Evolutionary conservation across 2,329 filamentous ascomycete species (phyloP).

Genomic region (Metarhizium robertsii): DNA sequence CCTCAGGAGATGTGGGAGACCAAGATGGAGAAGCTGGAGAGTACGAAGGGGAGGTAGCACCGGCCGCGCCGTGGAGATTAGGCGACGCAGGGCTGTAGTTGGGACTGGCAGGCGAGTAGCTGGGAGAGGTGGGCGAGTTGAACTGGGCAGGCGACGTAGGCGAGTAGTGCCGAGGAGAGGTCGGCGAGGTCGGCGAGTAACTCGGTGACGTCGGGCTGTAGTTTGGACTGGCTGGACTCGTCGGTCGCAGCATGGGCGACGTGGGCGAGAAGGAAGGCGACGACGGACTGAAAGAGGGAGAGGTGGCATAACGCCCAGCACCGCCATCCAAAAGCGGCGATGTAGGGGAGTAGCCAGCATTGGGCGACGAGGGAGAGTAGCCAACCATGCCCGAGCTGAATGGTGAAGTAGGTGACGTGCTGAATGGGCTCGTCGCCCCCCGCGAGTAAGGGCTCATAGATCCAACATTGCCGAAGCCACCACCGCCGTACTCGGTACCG

Average conservation of each 20-base stretch:
- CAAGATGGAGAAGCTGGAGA: slow-evolving; percentile 66
- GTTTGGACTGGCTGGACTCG: slow-evolving; percentile 47
- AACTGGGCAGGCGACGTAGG: slow-evolving; percentile 65
- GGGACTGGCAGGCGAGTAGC: slow-evolving; percentile 62
- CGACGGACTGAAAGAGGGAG: slow-evolving; percentile 53
- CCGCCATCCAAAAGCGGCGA: slow-evolving; percentile 54
- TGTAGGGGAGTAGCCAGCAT: slow-evolving; percentile 65
- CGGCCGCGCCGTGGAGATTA: slow-evolving; percentile 31
- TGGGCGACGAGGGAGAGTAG: slow-evolving; percentile 71
- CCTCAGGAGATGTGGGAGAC: slow-evolving; percentile 62
- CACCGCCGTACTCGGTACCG: slow-evolving; percentile 48
- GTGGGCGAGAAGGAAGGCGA: slow-evolving; percentile 56
- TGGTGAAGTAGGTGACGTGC: slow-evolving; percentile 57
- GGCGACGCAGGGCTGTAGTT: slow-evolving; percentile 63
- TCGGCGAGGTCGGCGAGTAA: slow-evolving; percentile 54
- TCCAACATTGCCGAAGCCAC: slow-evolving; percentile 39
- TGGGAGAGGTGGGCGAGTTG: slow-evolving; percentile 66
- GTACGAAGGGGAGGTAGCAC: slow-evolving; percentile 50
- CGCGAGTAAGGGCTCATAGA: slow-evolving; percentile 54
- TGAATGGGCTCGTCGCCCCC: slow-evolving; percentile 67
- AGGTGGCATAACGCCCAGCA: slow-evolving; percentile 43
- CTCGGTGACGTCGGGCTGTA: slow-evolving; percentile 59
- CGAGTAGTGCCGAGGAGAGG: slow-evolving; percentile 48
- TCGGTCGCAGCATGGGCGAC: slow-evolving; percentile 47
- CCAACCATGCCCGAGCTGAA: slow-evolving; percentile 47